phyloP scores from a whole-genome alignment of 495 filamentous ascomycete species.

The Corynascus novoguineensis region DNA sequence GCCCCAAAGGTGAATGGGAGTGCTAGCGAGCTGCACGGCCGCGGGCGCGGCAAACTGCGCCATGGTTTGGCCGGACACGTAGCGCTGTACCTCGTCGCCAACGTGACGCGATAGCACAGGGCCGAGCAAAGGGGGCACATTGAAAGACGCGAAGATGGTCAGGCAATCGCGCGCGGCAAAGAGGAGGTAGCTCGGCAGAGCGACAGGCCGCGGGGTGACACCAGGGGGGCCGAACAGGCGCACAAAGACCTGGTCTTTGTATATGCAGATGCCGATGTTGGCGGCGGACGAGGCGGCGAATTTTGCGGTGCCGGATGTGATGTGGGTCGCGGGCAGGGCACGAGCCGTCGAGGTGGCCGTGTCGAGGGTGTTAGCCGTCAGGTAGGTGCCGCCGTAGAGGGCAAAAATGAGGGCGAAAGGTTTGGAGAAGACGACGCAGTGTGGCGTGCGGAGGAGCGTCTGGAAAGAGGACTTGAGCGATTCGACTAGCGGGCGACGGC shows the following conservation, averaged over 20 bases:
- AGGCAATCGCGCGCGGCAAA: constrained; percentile 83
- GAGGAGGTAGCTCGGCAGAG: constrained; percentile 62
- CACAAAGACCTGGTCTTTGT: constrained; percentile 88
- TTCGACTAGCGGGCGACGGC: constrained; percentile 60
- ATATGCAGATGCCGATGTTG: constrained; percentile 85
- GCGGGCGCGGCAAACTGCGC: constrained; percentile 82
- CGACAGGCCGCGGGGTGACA: constrained; percentile 47
- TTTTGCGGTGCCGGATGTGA: constrained; percentile 71
- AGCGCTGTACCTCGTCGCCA: constrained; percentile 41
- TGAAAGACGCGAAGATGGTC: constrained; percentile 93
- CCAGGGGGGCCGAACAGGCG: constrained; percentile 65
- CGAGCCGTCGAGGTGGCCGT: constrained; percentile 64
- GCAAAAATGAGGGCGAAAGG: constrained; percentile 84
- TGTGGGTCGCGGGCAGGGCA: constrained; percentile 48
- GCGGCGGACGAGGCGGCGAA: constrained; percentile 77
- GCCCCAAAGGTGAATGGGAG: constrained; percentile 82
- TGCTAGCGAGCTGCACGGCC: constrained; percentile 72
- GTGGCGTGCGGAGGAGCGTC: constrained; percentile 62
- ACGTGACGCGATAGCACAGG: constrained; percentile 53
- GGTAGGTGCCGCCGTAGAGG: constrained; percentile 85
- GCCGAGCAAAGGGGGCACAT: constrained; percentile 73
- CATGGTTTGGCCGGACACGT: constrained; percentile 45
- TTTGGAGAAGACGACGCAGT: constrained; percentile 64
- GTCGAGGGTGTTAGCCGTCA: constrained; percentile 85
- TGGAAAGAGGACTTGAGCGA: constrained; percentile 61